These are phyloP conservation scores for Solanum medicagineum DNA, from an alignment of 257 asterid genomes.

Conservation along the genomic window DNA sequence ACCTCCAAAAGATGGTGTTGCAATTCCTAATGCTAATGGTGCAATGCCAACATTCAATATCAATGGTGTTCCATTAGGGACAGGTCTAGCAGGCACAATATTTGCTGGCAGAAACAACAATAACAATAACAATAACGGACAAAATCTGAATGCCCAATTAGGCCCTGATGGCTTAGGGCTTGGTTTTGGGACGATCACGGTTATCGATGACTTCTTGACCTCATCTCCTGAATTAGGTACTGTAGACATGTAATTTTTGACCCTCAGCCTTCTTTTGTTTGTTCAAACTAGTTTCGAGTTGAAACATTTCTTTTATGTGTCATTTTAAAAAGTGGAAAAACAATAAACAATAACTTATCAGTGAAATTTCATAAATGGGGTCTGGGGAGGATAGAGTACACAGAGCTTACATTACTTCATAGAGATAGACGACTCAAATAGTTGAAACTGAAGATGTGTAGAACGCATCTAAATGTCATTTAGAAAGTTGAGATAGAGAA, in stretches of 20 bases:
- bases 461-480: no score
- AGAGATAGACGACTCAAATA: no score
- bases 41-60: constrained; percentile 56
- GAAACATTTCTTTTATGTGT: background rate
- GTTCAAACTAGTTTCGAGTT: background rate
- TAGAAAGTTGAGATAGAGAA: no score
- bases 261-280: no score
- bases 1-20: constrained; percentile 47
- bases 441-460: no score
- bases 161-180: constrained; percentile 42
- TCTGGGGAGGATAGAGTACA: no score
- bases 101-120: constrained; percentile 28
- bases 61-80: constrained; percentile 70
- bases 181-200: constrained; percentile 44
- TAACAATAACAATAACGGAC: constrained; percentile 2
- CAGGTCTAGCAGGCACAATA: constrained; percentile 58
- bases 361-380: no score
- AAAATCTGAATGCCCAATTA: constrained; percentile 5
- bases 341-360: no score
- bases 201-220: constrained; percentile 35
- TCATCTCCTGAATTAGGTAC: constrained; percentile 23
- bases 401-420: no score
- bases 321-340: background rate
- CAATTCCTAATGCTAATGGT: constrained; percentile 76
- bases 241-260: background rate